Conservation (phyloP, 176 grass and related monocot genomes). For the Aegilops longissima region DNA sequence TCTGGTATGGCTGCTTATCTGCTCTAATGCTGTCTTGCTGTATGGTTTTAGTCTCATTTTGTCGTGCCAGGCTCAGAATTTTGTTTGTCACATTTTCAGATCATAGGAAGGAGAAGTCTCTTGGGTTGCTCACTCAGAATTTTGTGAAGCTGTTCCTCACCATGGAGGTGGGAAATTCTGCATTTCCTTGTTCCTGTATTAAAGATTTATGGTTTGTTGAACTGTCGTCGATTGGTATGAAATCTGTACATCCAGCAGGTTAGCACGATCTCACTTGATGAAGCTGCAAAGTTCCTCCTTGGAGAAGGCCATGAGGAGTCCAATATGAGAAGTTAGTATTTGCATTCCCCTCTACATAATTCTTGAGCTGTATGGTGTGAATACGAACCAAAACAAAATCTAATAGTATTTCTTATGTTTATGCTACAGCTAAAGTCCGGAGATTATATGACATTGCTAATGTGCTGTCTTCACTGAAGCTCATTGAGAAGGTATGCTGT, state of each 20-base stretch:
- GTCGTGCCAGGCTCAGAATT: neutral
- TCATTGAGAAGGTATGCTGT: slow-evolving; percentile 72
- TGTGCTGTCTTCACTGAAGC: slow-evolving; percentile 74
- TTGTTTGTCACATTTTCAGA: slow-evolving; percentile 27
- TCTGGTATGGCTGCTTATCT: slow-evolving; percentile 43
- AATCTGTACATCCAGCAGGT: slow-evolving; percentile 33
- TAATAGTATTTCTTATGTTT: neutral
- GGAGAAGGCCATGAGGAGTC: slow-evolving; percentile 58
- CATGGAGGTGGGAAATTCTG: slow-evolving; percentile 54
- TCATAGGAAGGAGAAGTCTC: slow-evolving; percentile 86
- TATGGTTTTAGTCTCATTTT: neutral
- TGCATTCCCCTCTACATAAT: neutral
- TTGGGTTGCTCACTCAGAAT: slow-evolving; percentile 84
- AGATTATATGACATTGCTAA: slow-evolving; percentile 94
- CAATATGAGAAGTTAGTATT: slow-evolving; percentile 77
- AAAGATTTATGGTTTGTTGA: neutral
- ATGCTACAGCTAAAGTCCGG: slow-evolving; percentile 71
- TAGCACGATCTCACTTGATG: slow-evolving; percentile 77
- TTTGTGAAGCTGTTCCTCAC: slow-evolving; percentile 92
- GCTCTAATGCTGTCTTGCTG: neutral
- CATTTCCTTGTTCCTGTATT: neutral
- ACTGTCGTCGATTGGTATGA: neutral
- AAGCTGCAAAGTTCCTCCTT: slow-evolving; percentile 70
- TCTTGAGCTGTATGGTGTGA: neutral
- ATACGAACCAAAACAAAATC: neutral